Conservation (phyloP, 202 grass and related monocot genomes). For the Panicum virgatum region DNA sequence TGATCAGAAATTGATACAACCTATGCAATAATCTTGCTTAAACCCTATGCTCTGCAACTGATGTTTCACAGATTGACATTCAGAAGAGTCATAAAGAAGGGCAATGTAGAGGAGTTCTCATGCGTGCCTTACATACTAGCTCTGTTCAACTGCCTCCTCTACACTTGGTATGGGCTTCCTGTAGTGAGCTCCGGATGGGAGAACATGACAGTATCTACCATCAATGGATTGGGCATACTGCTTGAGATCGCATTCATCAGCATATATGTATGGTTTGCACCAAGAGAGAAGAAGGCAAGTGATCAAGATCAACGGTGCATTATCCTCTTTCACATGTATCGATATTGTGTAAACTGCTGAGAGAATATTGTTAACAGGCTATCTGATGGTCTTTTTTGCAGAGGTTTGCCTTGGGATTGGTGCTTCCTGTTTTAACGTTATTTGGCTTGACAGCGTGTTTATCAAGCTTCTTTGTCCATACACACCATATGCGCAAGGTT, state of each 20-base stretch:
- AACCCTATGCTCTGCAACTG: neutral
- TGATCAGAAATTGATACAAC: neutral
- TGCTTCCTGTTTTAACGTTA: conserved; percentile 17
- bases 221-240: conserved; percentile 52
- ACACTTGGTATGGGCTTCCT: conserved; percentile 58
- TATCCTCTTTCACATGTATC: neutral
- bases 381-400: conserved; percentile 8
- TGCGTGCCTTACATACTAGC: conserved; percentile 53
- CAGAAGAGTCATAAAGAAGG: conserved; percentile 48
- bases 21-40: neutral
- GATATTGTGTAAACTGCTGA: neutral
- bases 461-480: conserved; percentile 26
- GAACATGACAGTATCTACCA: conserved; percentile 33
- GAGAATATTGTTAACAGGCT: neutral
- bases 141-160: conserved; percentile 52
- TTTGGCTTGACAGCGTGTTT: conserved; percentile 35
- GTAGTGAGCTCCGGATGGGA: conserved; percentile 55
- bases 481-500: conserved; percentile 40
- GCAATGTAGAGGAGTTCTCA: conserved; percentile 44
- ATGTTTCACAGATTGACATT: conserved; percentile 49
- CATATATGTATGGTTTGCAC: conserved; percentile 55
- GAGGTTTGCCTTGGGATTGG: conserved; percentile 45
- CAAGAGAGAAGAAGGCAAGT: conserved; percentile 40
- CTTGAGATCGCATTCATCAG: conserved; percentile 49
- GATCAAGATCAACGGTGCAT: too few species aligned